Percentiles rank a stretch among this genome's conserved stretches.
Conservation (phyloP, 2,329 filamentous ascomycete genomes). For the Sclerotinia borealis region DNA sequence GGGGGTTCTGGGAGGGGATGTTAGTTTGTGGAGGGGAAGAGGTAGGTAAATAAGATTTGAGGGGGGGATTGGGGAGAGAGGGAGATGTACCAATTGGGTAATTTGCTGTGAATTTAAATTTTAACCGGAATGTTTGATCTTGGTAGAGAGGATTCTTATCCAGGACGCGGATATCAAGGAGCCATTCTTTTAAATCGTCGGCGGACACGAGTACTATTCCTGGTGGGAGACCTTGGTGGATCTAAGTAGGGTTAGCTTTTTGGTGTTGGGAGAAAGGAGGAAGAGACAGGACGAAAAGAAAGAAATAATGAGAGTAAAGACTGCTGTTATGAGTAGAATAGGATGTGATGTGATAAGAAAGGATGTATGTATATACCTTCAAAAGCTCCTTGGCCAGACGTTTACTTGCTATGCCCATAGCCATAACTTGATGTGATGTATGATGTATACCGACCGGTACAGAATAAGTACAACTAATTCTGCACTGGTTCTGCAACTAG, state of each 20-base stretch:
- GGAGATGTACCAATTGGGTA: constrained; percentile 77
- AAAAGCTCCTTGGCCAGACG: constrained; percentile 53
- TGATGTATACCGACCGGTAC: neutral
- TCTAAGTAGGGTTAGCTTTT: constrained; percentile 17
- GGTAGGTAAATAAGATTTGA: constrained; percentile 51
- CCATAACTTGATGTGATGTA: neutral
- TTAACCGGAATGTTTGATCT: constrained; percentile 73
- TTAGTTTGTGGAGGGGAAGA: constrained; percentile 48
- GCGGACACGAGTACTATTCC: constrained; percentile 75
- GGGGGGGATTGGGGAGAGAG: neutral
- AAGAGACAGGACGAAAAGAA: neutral
- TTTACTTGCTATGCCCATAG: constrained; percentile 41
- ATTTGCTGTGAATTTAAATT: constrained; percentile 74
- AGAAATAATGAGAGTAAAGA: too few species aligned
- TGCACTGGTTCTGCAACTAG: too few species aligned
- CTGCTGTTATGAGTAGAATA: neutral
- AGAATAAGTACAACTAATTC: neutral
- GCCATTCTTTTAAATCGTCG: constrained; percentile 83
- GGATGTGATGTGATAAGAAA: neutral
- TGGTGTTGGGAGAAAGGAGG: neutral
- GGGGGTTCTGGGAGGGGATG: constrained; percentile 64
- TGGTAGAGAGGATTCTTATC: constrained; percentile 86
- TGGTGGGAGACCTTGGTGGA: constrained; percentile 41
- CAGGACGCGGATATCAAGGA: constrained; percentile 84
- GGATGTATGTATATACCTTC: constrained; percentile 39